Conservation (phyloP, 495 filamentous ascomycete genomes). For the Xylaria cubensis region DNA sequence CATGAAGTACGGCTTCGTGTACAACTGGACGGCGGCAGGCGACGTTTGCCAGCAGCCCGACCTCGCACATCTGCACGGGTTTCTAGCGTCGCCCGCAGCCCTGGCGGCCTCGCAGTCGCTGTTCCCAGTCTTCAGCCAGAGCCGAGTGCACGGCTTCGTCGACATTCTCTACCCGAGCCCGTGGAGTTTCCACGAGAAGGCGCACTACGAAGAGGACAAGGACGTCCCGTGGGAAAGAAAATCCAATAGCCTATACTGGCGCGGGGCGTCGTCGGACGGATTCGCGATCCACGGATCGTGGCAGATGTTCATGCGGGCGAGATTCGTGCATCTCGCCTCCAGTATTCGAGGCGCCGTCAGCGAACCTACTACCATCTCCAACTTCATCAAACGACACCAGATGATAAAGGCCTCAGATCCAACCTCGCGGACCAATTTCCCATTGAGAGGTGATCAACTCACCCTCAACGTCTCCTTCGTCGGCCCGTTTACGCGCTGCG, state of each 20-base stretch:
- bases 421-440: background rate
- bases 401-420: background rate
- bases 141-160: conserved; percentile 64
- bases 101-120: conserved; percentile 67
- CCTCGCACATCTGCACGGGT: conserved; percentile 72
- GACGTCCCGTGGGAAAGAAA: conserved; percentile 61
- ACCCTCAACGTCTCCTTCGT: conserved; percentile 41
- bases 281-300: conserved; percentile 45
- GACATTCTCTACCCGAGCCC: conserved; percentile 77
- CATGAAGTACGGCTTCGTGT: conserved; percentile 68
- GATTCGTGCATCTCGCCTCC: conserved; percentile 67
- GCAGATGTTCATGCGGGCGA: conserved; percentile 58
- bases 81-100: conserved; percentile 68
- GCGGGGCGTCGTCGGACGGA: conserved; percentile 56
- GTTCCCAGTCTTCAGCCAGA: conserved; percentile 76
- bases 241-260: conserved; percentile 65
- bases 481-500: conserved; percentile 59
- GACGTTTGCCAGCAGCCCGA: conserved; percentile 83
- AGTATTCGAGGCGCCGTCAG: conserved; percentile 39
- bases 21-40: conserved; percentile 66
- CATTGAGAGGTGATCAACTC: conserved; percentile 24
- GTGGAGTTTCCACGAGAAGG: conserved; percentile 67
- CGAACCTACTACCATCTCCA: conserved; percentile 28
- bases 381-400: conserved; percentile 15
- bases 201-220: conserved; percentile 59